Evolutionary conservation across 176 grass and related monocot genomes (phyloP).

Genomic region (Thinopyrum elongatum): DNA sequence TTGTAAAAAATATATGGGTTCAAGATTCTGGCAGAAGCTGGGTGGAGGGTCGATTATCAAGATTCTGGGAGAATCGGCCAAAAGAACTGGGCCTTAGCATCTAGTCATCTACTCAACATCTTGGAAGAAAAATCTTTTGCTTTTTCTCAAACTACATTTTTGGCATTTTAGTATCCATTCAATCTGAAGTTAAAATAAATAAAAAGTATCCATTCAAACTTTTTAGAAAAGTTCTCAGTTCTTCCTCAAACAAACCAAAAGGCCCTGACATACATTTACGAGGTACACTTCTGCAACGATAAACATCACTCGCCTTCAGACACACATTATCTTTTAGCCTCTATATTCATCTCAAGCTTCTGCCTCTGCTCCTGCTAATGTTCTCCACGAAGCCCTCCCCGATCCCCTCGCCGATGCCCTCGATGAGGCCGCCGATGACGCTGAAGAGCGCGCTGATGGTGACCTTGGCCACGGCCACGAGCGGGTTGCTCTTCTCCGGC

Average conservation of each 20-base stretch:
- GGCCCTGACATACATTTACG: not conserved
- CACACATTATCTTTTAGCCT: no score
- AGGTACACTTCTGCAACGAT: not conserved
- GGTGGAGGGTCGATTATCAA: no score
- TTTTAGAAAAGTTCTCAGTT: not conserved
- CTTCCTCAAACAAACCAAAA: not conserved
- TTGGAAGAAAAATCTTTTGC: no score
- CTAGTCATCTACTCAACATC: no score
- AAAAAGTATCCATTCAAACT: not conserved
- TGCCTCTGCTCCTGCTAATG: slow-evolving; percentile 38
- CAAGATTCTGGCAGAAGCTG: no score
- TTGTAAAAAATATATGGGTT: no score
- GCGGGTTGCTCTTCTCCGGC: slow-evolving; percentile 47
- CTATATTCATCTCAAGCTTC: slow-evolving; percentile 29
- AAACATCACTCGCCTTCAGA: not conserved
- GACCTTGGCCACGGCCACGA: slow-evolving; percentile 42
- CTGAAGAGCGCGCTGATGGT: slow-evolving; percentile 58
- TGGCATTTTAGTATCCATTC: not conserved
- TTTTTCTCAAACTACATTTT: not conserved
- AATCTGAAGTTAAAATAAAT: not conserved
- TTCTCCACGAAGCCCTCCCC: slow-evolving; percentile 51
- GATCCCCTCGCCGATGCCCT: slow-evolving; percentile 56
- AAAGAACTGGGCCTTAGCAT: no score
- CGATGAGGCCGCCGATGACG: slow-evolving; percentile 57
- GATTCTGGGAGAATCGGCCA: no score